Conservation (phyloP, 2,329 filamentous ascomycete genomes). For the Fusarium pseudograminearum region DNA sequence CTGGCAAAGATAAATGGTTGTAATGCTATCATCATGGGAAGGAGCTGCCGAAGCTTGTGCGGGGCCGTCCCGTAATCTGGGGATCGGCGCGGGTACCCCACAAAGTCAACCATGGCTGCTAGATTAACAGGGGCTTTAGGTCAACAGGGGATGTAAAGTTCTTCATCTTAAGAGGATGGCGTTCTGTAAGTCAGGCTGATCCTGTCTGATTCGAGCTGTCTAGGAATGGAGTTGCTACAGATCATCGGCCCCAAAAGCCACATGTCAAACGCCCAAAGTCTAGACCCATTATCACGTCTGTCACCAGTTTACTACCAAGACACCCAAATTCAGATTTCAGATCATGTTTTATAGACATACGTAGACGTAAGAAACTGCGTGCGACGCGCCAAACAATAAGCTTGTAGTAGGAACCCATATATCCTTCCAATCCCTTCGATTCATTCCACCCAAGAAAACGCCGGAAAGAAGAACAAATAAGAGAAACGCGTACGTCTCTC, state of each 20-base stretch:
- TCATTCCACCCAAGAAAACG: conserved; percentile 34
- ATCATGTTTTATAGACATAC: conserved; percentile 29
- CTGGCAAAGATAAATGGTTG: background rate
- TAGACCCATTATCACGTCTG: background rate
- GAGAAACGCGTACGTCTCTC: conserved; percentile 32
- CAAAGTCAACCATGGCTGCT: conserved; percentile 19
- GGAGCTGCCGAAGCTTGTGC: conserved; percentile 40
- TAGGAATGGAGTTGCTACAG: background rate
- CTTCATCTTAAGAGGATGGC: background rate
- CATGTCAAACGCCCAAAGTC: background rate
- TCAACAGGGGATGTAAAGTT: conserved; percentile 8
- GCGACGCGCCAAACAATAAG: conserved; percentile 41
- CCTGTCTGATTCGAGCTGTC: background rate
- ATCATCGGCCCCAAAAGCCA: background rate
- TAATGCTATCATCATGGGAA: conserved; percentile 37
- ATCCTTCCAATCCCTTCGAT: conserved; percentile 23
- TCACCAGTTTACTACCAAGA: background rate
- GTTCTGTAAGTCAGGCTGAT: background rate
- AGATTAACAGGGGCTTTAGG: conserved; percentile 11
- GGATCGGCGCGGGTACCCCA: conserved; percentile 43
- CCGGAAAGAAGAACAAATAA: conserved; percentile 27
- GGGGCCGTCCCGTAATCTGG: conserved; percentile 42
- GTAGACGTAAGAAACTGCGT: conserved; percentile 43
- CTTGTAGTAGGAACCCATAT: conserved; percentile 38
- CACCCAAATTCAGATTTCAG: conserved; percentile 2